Evolutionary conservation across 805 yeast species (phyloP), one percentile per base, ranked within the genome.

Genomic region (Saccharomyces kudriavzevii): DNA sequence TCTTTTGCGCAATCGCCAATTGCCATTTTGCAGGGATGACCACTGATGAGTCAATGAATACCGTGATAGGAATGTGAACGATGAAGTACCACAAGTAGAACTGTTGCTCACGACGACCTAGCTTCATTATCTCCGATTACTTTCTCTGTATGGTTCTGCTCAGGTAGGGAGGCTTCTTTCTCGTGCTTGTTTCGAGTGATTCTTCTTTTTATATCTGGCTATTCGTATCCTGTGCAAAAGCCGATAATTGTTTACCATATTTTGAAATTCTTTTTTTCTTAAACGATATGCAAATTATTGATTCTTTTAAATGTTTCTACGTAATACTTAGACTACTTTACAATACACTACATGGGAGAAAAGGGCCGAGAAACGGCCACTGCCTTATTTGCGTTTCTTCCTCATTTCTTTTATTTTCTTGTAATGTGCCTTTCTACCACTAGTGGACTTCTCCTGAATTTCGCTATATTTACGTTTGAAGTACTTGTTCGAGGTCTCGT

Each of bases 391-490:
- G 79, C 43, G 43, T 17, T 35, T 35, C 58, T 76, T 77, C 63
- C 94, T 81, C 75, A 79, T 80, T 40, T 77, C 78, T 63, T 81
- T 78, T 48, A 80, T 71, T 65, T 82, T 82, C 68, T 85, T 84
- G 69, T 81, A 84, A 67, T 81, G 83, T 22, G 73, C 80, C 66
- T 80, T 83, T 51, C 85, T 83, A 25, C 96, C 96, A 59, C 79
- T 76, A 4, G 73, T 74, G 66, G 78, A 72, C 57, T 78, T 73
- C 11, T 69, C 74, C 70, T 89, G 97, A 55, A 92, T 88, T 64
- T 89, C 96, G 31, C 73, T 67, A 67, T 87, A 92, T 71, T 87
- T 87, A 61, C 90, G 81, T 77, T 87, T 87, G 78, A 90, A 91
- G 74, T 90, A 92, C 57, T 80, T 78, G 60, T 79, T 80, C 2